Evolutionary conservation across 176 grass and related monocot species (phyloP).

Genomic region (Tillandsia leiboldiana): DNA sequence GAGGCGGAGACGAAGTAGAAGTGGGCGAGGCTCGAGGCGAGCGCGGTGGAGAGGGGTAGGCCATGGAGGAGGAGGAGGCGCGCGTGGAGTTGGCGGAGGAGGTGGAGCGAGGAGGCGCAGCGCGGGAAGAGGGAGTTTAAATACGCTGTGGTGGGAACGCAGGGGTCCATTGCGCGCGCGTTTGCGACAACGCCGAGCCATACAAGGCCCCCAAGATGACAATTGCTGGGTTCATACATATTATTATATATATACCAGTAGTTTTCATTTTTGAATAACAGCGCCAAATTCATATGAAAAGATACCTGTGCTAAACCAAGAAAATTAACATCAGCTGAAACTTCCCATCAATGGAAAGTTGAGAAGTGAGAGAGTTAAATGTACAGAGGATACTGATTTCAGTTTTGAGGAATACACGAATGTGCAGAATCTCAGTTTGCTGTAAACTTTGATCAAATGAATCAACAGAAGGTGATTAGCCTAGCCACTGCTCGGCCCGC

Average conservation of each 20-base stretch:
- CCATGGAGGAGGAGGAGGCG: slow-evolving; percentile 12
- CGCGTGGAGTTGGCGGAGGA: slow-evolving; percentile 19
- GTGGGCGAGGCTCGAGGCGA: slow-evolving; percentile 19
- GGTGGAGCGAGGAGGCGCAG: not conserved
- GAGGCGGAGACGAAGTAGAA: slow-evolving; percentile 12
- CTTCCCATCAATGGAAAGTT: no score
- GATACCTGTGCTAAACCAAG: no score
- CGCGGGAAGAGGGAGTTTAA: slow-evolving; percentile 9
- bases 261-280: no score
- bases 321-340: no score
- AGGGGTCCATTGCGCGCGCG: no score
- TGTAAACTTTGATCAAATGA: slow-evolving; percentile 5
- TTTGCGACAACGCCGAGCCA: no score
- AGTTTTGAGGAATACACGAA: slow-evolving; percentile 9
- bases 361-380: no score
- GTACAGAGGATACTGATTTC: no score
- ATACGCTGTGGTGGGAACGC: not conserved
- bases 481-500: slow-evolving; percentile 57
- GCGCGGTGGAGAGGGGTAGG: slow-evolving; percentile 7
- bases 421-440: not conserved
- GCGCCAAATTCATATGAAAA: no score
- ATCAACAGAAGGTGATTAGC: slow-evolving; percentile 23
- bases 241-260: no score
- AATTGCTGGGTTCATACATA: no score
- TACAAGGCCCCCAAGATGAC: no score